Conservation (phyloP, 73 alveolate species). For the Loxodes magnus region DNA sequence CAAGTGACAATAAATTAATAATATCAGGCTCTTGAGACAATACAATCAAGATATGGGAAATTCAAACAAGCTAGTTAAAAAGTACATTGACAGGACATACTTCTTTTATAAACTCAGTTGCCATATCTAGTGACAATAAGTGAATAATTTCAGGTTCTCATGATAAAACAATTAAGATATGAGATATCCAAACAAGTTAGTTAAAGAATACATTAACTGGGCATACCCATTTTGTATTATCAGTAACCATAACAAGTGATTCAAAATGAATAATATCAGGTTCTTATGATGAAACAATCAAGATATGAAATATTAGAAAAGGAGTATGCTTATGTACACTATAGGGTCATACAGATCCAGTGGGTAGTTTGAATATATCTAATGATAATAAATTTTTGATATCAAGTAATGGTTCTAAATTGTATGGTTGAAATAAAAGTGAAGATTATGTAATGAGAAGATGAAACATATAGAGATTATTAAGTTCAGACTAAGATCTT, state of each 20-base stretch:
- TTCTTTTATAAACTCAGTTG: neutral
- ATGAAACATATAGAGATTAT: neutral
- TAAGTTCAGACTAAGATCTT: slow-evolving; percentile 36
- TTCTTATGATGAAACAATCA: neutral
- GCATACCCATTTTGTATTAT: neutral
- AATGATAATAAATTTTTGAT: neutral
- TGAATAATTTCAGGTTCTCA: neutral
- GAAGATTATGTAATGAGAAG: slow-evolving; percentile 37
- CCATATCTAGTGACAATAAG: neutral
- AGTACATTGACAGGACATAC: neutral
- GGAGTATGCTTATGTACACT: neutral
- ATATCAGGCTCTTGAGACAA: neutral
- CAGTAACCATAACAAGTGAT: neutral
- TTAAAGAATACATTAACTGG: neutral
- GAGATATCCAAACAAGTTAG: neutral
- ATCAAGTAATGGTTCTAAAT: too few species aligned
- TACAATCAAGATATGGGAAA: neutral
- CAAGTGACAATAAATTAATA: neutral
- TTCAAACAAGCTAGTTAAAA: neutral
- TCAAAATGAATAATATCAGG: neutral
- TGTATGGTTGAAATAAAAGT: slow-evolving; percentile 29
- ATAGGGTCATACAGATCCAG: neutral
- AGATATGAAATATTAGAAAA: neutral
- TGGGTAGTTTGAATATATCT: neutral
- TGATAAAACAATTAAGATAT: neutral